Evolutionary conservation across 768 basidiomycete genomes (phyloP), one percentile per base, ranked within the genome.

Genomic region (Amanita muscaria): DNA sequence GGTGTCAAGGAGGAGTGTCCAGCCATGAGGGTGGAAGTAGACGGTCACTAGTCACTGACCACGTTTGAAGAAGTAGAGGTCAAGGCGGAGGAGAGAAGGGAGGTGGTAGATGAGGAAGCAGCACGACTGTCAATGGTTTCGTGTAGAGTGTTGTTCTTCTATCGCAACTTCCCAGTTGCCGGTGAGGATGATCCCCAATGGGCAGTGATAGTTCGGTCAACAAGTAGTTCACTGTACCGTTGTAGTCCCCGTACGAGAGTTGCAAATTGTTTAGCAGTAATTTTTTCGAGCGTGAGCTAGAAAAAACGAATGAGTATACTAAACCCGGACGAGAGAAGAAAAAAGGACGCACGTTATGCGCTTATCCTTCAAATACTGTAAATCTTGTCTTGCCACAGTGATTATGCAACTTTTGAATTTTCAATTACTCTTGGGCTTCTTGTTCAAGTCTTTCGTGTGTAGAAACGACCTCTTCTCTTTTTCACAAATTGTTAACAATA

Each of bases 191-290:
- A n/a, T n/a, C n/a, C n/a, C n/a, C n/a, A n/a, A n/a, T n/a, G n/a
- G n/a, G 94, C 91, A 4, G 96, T 98, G 27, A 89, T 84, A 66
- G 89, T 92, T 59, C 94, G 85, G 41, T 92, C 87, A 47, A 97
- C 45, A 99, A 74, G 68, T 96, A 98, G 64, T 97, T 91, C 39
- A 92, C 92, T 12, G 96, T 92, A 40, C 88, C 88, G 55, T 81
- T 84, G 71, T 99, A 99, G 64, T 91, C 90, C 34, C 96, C 96
- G 62, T 89, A 89, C 14, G 94, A 88, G 67, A 90, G 98, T 67
- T 96, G 93, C 70, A 93, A 98, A 59, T 97, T 99, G 98, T 8
- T 98, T 71, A 1, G 88, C 88, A 33, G 83, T 88, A 60, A 98
- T 96, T 78, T 96, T 88, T 48, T 94, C 92, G 48, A 92, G 70